Percentiles rank a stretch among this genome's conserved stretches.
Evolutionary conservation across 1,284 basidiomycete genomes (phyloP).

Genomic region (Puccinia horiana): DNA sequence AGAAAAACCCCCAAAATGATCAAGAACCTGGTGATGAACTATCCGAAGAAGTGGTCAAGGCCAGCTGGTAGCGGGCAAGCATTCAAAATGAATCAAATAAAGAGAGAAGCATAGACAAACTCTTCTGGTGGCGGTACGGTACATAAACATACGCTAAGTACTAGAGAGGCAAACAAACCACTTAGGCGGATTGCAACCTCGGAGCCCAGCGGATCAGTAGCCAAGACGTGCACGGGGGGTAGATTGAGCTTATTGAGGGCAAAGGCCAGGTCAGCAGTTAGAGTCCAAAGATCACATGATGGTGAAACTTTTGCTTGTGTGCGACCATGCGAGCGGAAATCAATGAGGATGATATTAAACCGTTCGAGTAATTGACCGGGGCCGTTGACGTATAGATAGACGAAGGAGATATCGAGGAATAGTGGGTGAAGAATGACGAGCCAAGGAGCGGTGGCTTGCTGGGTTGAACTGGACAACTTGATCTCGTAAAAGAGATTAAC

Average conservation of each 20-base stretch:
- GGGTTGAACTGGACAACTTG: not conserved
- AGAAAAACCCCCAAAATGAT: not conserved
- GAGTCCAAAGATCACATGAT: slow-evolving; percentile 43
- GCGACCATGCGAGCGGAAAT: slow-evolving; percentile 38
- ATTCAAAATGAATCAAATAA: not conserved
- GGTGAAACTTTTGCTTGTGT: slow-evolving; percentile 36
- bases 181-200: slow-evolving; percentile 25
- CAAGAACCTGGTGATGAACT: not conserved
- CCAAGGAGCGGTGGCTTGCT: slow-evolving; percentile 32
- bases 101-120: slow-evolving; percentile 22
- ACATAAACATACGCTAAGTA: slow-evolving; percentile 45
- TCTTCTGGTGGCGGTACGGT: slow-evolving; percentile 34
- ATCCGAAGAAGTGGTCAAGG: not conserved
- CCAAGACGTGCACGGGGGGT: slow-evolving; percentile 11
- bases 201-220: slow-evolving; percentile 1
- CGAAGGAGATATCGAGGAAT: slow-evolving; percentile 37
- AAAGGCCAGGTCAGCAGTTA: slow-evolving; percentile 34
- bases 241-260: slow-evolving; percentile 34
- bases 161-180: slow-evolving; percentile 17
- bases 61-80: not conserved
- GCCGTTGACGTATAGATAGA: slow-evolving; percentile 21
- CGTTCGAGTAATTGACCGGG: slow-evolving; percentile 13
- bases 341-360: slow-evolving; percentile 44
- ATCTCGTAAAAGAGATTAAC: slow-evolving; percentile 46
- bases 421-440: slow-evolving; percentile 37